Evolutionary conservation across 2,329 filamentous ascomycete species (phyloP), one percentile per base, ranked within the genome.

Genomic region (Epichloe scottii): DNA sequence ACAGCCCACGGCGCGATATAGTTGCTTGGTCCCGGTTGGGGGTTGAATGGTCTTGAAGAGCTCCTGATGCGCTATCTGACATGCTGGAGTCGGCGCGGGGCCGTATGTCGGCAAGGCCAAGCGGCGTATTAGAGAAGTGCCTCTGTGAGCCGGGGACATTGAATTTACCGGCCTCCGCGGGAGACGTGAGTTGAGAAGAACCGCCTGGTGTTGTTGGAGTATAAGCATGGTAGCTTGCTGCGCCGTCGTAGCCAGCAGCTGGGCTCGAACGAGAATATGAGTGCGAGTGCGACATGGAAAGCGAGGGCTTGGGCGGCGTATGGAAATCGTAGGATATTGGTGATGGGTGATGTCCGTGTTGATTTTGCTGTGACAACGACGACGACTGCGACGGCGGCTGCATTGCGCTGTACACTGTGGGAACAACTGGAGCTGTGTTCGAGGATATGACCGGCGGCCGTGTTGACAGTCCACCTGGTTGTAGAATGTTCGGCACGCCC

Each of bases 1-100:
- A 95, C 84, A 14, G 89, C 85, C 89, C 93, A 98, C 0, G 91
- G 90, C 4, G 91, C 89, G 56, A 95, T 71, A 64, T 96, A 95
- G 66, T 91, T 96, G 74, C 89, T 95, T 56, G 91, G 94, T 64
- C 87, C 68, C 64, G 84, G 66, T 68, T 80, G 73, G 55, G 80
- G 65, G 63, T 80, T 56, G 81, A 79, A 48, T 81, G 74, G 61
- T 89, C 86, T 63, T 85, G 85, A 41, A 76, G 57, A 67, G 74
- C 67, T 68, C 82, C 83, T 41, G 82, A 75, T 14, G 78, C 72
- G 47, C 82, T 80, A 58, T 95, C 89, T 17, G 83, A 82, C 62
- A 93, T 77, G 63, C 79, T 83, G 48, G 87, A 90, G 63, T 95
- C 88, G 57, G 87, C 86, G 52, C 89, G 81, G 11, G 89, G 89